These are phyloP conservation scores for Emergomyces orientalis DNA, from an alignment of 2,329 filamentous ascomycete species.

Conservation along the genomic window DNA sequence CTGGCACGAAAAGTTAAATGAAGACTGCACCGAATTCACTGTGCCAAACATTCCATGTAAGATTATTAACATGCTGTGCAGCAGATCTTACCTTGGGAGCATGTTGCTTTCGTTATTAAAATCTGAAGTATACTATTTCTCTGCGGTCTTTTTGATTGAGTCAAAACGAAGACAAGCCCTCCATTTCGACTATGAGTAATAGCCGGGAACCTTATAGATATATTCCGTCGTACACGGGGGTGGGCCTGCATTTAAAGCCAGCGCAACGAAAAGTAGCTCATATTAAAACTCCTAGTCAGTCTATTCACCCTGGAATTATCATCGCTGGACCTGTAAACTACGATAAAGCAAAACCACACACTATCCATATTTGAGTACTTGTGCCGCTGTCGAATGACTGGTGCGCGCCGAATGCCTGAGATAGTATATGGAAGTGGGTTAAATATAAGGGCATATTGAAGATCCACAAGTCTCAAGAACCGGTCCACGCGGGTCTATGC, in stretches of 20 bases:
- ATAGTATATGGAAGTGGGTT: neutral
- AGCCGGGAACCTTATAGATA: neutral
- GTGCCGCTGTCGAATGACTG: neutral
- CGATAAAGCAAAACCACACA: neutral
- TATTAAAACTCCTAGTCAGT: too few relatives aligned
- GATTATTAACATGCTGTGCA: neutral
- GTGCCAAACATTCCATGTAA: too few relatives aligned
- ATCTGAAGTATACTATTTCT: too few relatives aligned
- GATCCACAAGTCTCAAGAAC: neutral
- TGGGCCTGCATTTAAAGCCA: neutral
- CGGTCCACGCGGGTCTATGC: neutral
- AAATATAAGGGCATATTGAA: neutral
- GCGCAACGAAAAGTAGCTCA: too few relatives aligned
- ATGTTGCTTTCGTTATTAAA: neutral
- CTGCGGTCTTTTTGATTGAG: neutral
- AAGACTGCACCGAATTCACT: too few relatives aligned
- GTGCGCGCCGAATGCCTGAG: neutral
- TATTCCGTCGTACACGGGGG: neutral
- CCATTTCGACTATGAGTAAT: neutral
- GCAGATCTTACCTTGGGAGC: neutral
- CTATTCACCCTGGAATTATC: neutral
- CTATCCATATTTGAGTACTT: neutral
- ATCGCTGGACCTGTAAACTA: neutral
- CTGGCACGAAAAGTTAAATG: too few relatives aligned
- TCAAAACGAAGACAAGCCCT: neutral